phyloP scores from a whole-genome alignment of 306 rosid genomes.

The Dryas drummondii region DNA sequence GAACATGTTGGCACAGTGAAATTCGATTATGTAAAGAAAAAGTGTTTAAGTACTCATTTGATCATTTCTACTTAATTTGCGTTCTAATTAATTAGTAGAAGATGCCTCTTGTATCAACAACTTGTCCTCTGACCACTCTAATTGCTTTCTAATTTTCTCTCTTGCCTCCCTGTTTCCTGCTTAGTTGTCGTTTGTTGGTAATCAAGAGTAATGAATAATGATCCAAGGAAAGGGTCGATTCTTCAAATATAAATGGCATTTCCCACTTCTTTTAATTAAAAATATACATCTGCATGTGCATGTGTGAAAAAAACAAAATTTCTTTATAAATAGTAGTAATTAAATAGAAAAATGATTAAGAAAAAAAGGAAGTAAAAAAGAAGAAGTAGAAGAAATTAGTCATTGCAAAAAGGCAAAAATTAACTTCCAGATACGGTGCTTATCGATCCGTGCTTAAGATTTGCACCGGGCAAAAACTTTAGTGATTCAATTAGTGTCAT shows the following conservation, averaged over 20 bases:
- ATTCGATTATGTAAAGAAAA: not conserved
- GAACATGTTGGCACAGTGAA: not conserved
- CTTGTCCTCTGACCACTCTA: not conserved
- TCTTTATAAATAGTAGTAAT: not conserved
- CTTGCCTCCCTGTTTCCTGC: not conserved
- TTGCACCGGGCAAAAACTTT: no score
- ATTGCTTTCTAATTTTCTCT: not conserved
- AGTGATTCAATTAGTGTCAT: no score
- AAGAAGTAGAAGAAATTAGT: no score
- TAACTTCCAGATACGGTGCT: no score
- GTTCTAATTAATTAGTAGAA: not conserved
- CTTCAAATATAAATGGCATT: conserved; percentile 15
- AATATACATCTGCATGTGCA: no score
- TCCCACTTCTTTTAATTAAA: no score
- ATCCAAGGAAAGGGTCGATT: conserved; percentile 21
- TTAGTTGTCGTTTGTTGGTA: not conserved
- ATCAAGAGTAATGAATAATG: not conserved
- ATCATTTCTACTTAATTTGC: not conserved
- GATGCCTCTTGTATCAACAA: not conserved
- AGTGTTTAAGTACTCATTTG: not conserved
- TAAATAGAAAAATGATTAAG: no score
- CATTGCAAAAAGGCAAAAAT: no score
- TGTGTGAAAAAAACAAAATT: not conserved
- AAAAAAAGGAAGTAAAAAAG: no score
- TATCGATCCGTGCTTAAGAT: no score